Evolutionary conservation across 371 early-diverging fungal genomes (phyloP).

Genomic region (Gilbertella persicaria): DNA sequence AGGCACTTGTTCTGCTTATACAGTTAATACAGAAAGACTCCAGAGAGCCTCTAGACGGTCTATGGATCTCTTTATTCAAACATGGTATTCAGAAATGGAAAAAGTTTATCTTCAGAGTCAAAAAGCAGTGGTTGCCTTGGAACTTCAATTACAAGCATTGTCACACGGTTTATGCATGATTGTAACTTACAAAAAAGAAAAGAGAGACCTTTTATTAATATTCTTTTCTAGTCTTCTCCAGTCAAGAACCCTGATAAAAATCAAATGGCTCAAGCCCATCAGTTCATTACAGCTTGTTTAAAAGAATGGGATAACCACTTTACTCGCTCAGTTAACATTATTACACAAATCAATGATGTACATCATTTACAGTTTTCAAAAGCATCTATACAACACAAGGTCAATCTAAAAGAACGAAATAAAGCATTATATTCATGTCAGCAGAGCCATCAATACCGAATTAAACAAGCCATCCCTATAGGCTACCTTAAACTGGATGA

Average conservation of each 20-base stretch:
- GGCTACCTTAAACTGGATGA: slow-evolving; percentile 2
- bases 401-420: too few species aligned
- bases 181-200: slow-evolving; percentile 4
- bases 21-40: slow-evolving; percentile 1
- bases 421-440: background rate
- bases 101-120: slow-evolving; percentile 2
- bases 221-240: slow-evolving; percentile 22
- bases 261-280: slow-evolving; percentile 2
- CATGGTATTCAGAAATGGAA: slow-evolving; percentile 20
- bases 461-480: too few species aligned
- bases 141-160: slow-evolving; percentile 8
- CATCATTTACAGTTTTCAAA: too few species aligned
- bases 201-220: background rate
- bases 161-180: slow-evolving; percentile 2
- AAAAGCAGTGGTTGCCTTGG: background rate
- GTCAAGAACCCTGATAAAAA: slow-evolving; percentile 9
- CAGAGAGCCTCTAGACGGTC: slow-evolving; percentile 6
- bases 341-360: too few species aligned
- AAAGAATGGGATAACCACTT: slow-evolving; percentile 17
- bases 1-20: slow-evolving; percentile 13
- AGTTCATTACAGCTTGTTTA: slow-evolving; percentile 9
- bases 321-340: too few species aligned
- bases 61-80: slow-evolving; percentile 12
- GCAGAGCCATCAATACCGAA: too few species aligned
- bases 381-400: too few species aligned